Percentiles rank a stretch among this genome's conserved stretches.
Evolutionary conservation across 2,329 filamentous ascomycete species (phyloP).

Genomic region (Ilyonectria sp.): DNA sequence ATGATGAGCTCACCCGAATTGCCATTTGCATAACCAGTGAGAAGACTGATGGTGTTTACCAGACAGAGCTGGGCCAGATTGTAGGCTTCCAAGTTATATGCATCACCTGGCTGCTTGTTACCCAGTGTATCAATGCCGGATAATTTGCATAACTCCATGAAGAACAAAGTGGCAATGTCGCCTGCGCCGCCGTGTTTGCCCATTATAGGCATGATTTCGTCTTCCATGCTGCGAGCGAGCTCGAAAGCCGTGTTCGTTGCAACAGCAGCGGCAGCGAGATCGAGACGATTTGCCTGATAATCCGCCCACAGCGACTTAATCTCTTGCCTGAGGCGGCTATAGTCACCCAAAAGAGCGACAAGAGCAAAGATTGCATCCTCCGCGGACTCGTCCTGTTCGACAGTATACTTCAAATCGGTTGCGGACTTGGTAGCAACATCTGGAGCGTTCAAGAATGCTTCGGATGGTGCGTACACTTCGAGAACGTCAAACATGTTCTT

Average conservation of each 20-base stretch:
- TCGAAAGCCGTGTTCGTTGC: constrained; percentile 43
- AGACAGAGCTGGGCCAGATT: constrained; percentile 17
- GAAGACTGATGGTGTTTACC: constrained; percentile 17
- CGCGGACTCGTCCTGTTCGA: constrained; percentile 30
- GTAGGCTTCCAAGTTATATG: constrained; percentile 36
- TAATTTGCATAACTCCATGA: neutral
- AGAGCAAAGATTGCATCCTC: constrained; percentile 34
- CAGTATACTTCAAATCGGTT: constrained; percentile 20
- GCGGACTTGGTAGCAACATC: constrained; percentile 6
- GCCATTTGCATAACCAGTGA: constrained; percentile 4
- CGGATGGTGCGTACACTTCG: constrained; percentile 35
- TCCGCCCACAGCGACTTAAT: constrained; percentile 33
- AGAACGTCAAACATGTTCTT: constrained; percentile 34
- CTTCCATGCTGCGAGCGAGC: constrained; percentile 46
- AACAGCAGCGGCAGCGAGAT: constrained; percentile 39
- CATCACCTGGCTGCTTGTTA: neutral
- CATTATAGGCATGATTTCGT: constrained; percentile 61
- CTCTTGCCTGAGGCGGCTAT: constrained; percentile 18
- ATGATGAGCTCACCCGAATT: neutral
- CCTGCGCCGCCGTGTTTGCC: constrained; percentile 14
- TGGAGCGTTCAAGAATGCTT: constrained; percentile 36
- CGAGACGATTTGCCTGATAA: neutral
- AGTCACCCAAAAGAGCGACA: constrained; percentile 27
- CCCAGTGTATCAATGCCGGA: constrained; percentile 21
- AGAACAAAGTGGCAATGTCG: neutral